Conservation (phyloP, 352 stramenopile genomes). For the Phytophthora ramorum region DNA sequence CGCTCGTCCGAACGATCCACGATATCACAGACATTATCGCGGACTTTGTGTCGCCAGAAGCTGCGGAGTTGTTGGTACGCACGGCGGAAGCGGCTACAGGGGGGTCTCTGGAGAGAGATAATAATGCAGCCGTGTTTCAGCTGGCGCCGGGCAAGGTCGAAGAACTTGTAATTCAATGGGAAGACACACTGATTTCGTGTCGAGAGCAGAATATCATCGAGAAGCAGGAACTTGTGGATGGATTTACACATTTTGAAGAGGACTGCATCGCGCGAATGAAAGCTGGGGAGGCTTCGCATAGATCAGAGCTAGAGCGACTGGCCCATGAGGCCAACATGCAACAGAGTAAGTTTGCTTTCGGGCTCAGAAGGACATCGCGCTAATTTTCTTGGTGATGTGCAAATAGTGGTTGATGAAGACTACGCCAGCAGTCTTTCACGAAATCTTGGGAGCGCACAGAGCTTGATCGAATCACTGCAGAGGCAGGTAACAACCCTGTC, state of each 20-base stretch:
- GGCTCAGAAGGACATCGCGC: not conserved
- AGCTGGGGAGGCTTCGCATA: slow-evolving; percentile 22
- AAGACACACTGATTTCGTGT: slow-evolving; percentile 42
- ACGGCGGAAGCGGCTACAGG: slow-evolving; percentile 29
- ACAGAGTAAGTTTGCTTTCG: slow-evolving; percentile 23
- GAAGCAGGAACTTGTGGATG: slow-evolving; percentile 28
- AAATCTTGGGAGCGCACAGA: slow-evolving; percentile 7
- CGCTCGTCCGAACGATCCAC: slow-evolving; percentile 30
- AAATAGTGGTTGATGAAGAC: slow-evolving; percentile 30
- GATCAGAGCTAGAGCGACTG: slow-evolving; percentile 22
- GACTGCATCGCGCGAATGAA: slow-evolving; percentile 40
- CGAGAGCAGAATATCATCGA: slow-evolving; percentile 22
- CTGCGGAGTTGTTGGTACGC: slow-evolving; percentile 6
- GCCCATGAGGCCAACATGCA: slow-evolving; percentile 13
- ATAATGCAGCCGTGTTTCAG: slow-evolving; percentile 20
- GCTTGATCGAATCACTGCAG: slow-evolving; percentile 11
- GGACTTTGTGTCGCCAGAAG: slow-evolving; percentile 23
- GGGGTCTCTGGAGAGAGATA: slow-evolving; percentile 19
- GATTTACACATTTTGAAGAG: slow-evolving; percentile 33
- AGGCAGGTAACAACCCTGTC: slow-evolving; percentile 12
- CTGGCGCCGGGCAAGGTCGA: slow-evolving; percentile 30
- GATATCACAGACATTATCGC: slow-evolving; percentile 39
- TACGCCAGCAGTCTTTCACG: slow-evolving; percentile 11
- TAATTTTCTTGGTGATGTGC: slow-evolving; percentile 4
- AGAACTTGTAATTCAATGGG: slow-evolving; percentile 39